Evolutionary conservation across 331 rosid species (phyloP).

Genomic region (Ulmus americana): DNA sequence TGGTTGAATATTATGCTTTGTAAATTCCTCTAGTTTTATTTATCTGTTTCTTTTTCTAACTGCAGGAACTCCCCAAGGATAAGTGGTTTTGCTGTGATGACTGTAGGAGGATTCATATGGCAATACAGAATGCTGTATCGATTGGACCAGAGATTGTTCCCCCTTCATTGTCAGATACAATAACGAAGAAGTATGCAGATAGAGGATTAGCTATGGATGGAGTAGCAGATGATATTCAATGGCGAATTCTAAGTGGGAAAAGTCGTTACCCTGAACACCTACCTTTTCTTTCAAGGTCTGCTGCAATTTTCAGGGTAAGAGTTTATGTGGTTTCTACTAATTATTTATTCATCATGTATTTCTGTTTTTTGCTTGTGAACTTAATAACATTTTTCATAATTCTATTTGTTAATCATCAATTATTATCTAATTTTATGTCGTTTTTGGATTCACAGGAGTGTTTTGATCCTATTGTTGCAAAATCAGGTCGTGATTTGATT

Average conservation of each 20-base stretch:
- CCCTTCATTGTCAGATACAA: conserved; percentile 39
- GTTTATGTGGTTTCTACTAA: too few relatives aligned
- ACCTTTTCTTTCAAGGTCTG: conserved; percentile 84
- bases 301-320: conserved; percentile 81
- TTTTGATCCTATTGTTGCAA: conserved; percentile 95
- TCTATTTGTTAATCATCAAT: background rate
- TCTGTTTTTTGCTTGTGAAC: background rate
- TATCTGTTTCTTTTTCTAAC: conserved; percentile 5
- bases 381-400: background rate
- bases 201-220: conserved; percentile 59
- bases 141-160: conserved; percentile 65
- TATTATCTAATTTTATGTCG: conserved; percentile 14
- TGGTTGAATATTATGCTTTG: conserved; percentile 10
- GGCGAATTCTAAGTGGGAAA: conserved; percentile 93
- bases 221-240: conserved; percentile 52
- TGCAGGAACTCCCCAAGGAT: conserved; percentile 90
- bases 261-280: conserved; percentile 84
- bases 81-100: conserved; percentile 96
- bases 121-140: conserved; percentile 57
- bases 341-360: background rate
- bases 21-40: background rate
- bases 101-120: conserved; percentile 67
- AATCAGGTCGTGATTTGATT: conserved; percentile 93
- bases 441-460: conserved; percentile 64
- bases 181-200: conserved; percentile 60